Evolutionary conservation across 2,329 filamentous ascomycete genomes (phyloP).

Genomic region (Graphilbum sp.): DNA sequence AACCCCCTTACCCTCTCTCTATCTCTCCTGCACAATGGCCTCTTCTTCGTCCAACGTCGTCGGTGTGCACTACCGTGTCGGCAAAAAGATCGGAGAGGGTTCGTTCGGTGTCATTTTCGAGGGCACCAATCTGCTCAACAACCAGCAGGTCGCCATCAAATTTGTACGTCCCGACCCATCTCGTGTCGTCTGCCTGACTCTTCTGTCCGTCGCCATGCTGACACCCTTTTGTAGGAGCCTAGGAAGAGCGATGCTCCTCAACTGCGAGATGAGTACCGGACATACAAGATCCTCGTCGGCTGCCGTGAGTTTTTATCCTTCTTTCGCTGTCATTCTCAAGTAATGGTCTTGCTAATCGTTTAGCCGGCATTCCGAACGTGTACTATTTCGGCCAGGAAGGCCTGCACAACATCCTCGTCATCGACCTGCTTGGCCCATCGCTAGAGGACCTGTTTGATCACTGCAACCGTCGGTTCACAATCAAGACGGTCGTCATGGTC

Average conservation of each 20-base stretch:
- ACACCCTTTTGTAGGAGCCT: conserved; percentile 51
- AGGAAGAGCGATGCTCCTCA: conserved; percentile 97
- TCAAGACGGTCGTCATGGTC: conserved; percentile 98
- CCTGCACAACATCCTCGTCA: conserved; percentile 96
- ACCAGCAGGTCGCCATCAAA: conserved; percentile 98
- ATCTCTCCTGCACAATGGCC: conserved; percentile 52
- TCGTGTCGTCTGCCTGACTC: background rate
- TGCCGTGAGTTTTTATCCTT: conserved; percentile 59
- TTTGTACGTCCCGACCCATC: conserved; percentile 84
- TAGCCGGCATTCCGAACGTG: conserved; percentile 96
- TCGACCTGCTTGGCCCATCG: conserved; percentile 86
- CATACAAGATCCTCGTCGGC: conserved; percentile 97
- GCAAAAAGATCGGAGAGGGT: conserved; percentile 98
- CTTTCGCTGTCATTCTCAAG: background rate
- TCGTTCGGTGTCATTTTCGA: conserved; percentile 98
- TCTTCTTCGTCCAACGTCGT: conserved; percentile 93
- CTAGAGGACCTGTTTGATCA: conserved; percentile 96
- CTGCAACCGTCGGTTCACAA: conserved; percentile 85
- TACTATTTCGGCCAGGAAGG: conserved; percentile 99
- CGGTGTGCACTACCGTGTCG: conserved; percentile 94
- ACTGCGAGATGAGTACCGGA: conserved; percentile 93
- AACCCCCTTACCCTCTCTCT: background rate
- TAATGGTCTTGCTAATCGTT: conserved; percentile 6
- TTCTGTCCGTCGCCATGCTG: background rate
- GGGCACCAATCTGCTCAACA: conserved; percentile 95